Percentiles rank a stretch among this genome's conserved stretches.
Evolutionary conservation across 345 rosid genomes (phyloP).

Genomic region (Dimocarpus longan): DNA sequence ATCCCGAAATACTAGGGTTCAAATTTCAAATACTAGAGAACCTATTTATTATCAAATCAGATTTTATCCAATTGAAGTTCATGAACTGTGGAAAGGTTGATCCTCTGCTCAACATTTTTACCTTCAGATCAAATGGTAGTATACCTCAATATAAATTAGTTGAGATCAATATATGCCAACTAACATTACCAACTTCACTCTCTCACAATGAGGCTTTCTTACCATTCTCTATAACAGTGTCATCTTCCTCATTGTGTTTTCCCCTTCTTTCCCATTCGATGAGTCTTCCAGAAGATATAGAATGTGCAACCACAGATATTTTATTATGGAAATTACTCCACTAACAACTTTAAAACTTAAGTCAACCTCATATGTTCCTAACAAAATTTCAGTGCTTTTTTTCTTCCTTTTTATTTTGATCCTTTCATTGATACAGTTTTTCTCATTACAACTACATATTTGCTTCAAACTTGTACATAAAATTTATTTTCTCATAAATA

Average conservation of each 20-base stretch:
- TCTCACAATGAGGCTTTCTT: not conserved
- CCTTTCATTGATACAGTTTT: not conserved
- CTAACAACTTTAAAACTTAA: not conserved
- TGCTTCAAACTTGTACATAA: not conserved
- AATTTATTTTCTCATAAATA: not conserved
- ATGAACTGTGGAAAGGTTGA: not conserved
- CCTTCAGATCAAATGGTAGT: not conserved
- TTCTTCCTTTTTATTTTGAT: not conserved
- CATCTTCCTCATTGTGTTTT: not conserved
- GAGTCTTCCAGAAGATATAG: not conserved
- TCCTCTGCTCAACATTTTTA: not conserved
- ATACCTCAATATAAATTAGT: not conserved
- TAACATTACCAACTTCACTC: not conserved
- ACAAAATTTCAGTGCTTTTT: not conserved
- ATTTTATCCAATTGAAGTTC: not conserved
- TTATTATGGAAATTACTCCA: not conserved
- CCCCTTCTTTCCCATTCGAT: not conserved
- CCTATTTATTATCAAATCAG: not conserved
- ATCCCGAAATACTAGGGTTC: not conserved
- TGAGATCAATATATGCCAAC: constrained; percentile 1
- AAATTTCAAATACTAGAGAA: not conserved
- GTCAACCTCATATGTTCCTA: not conserved
- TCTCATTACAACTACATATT: not conserved
- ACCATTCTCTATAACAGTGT: not conserved
- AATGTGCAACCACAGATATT: not conserved